Evolutionary conservation across 1,284 basidiomycete genomes (phyloP).

Genomic region (Blastosporella zonata): DNA sequence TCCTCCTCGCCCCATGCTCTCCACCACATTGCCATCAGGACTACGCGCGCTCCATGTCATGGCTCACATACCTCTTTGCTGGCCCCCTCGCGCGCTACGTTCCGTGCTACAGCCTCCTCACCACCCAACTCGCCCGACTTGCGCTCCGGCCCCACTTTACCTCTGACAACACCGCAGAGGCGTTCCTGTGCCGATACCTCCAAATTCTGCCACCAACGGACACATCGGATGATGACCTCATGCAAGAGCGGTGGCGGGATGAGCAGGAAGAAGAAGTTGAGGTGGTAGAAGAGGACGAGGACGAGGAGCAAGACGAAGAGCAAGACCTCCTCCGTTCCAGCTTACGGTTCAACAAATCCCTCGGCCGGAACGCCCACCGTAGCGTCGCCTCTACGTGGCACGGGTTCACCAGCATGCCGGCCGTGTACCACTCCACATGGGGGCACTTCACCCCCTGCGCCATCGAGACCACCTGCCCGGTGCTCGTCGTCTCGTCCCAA

Average conservation of each 20-base stretch:
- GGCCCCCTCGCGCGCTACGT: slow-evolving; percentile 43
- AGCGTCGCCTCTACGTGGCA: slow-evolving; percentile 52
- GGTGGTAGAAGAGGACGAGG: too few relatives aligned
- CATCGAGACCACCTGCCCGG: slow-evolving; percentile 41
- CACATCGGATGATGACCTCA: too few relatives aligned
- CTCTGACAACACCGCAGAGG: slow-evolving; percentile 38
- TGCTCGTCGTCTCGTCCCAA: slow-evolving; percentile 41
- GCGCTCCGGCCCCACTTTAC: slow-evolving; percentile 35
- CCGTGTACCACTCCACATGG: slow-evolving; percentile 53
- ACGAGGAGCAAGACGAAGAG: slow-evolving; percentile 37
- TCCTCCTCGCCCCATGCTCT: slow-evolving; percentile 45
- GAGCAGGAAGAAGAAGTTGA: too few relatives aligned
- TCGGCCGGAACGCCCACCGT: slow-evolving; percentile 38
- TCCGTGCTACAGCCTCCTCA: slow-evolving; percentile 36
- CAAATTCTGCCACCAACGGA: background rate
- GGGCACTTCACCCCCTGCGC: slow-evolving; percentile 40
- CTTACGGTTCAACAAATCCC: slow-evolving; percentile 11
- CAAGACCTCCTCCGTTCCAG: slow-evolving; percentile 31
- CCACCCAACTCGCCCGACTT: slow-evolving; percentile 30
- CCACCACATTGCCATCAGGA: slow-evolving; percentile 45
- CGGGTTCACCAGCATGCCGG: slow-evolving; percentile 45
- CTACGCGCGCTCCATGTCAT: slow-evolving; percentile 42
- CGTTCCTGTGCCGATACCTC: slow-evolving; percentile 32
- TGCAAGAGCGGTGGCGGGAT: too few relatives aligned
- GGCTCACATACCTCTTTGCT: slow-evolving; percentile 42